Evolutionary conservation across 148 eudicot species (phyloP), one percentile per base, ranked within the genome.

Genomic region (Fagopyrum tataricum): DNA sequence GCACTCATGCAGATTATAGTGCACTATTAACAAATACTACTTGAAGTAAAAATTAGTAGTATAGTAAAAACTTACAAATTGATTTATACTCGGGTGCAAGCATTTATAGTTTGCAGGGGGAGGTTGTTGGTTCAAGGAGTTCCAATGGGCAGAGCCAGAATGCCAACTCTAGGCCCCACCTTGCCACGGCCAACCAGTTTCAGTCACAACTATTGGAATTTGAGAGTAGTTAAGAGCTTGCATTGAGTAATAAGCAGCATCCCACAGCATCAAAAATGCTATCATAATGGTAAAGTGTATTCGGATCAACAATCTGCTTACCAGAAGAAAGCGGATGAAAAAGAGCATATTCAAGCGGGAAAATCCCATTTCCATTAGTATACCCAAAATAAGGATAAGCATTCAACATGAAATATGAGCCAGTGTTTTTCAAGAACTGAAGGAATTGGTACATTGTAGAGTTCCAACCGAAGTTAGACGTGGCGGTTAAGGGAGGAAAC

Each of bases 181-280:
- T n/a, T n/a, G n/a, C n/a, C n/a, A n/a, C n/a, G n/a, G n/a, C n/a
- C n/a, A n/a, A n/a, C n/a, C n/a, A n/a, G n/a, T n/a, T n/a, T n/a
- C n/a, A n/a, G n/a, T n/a, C n/a, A n/a, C n/a, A n/a, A n/a, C n/a
- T n/a, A n/a, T n/a, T n/a, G n/a, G n/a, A n/a, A n/a, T n/a, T n/a
- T n/a, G n/a, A n/a, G n/a, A n/a, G n/a, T n/a, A n/a, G n/a, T n/a
- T n/a, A n/a, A 72, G 69, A 64, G 84, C 93, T 20, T 86, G 82
- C 18, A 91, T 94, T 58, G 98, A 87, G 78, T 89, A 85, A 75
- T 94, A 94, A 17, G 93, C 79, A 68, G 98, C 98, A 81, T 94
- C 98, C 92, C 90, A 94, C 82, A 67, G 97, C 89, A 82, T 94
- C 98, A 78, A 94, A 91, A 96, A 94, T 91, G 81, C 96, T 94